These are phyloP conservation scores for Postia placenta DNA, from an alignment of 768 basidiomycete genomes.

Conservation along the genomic window DNA sequence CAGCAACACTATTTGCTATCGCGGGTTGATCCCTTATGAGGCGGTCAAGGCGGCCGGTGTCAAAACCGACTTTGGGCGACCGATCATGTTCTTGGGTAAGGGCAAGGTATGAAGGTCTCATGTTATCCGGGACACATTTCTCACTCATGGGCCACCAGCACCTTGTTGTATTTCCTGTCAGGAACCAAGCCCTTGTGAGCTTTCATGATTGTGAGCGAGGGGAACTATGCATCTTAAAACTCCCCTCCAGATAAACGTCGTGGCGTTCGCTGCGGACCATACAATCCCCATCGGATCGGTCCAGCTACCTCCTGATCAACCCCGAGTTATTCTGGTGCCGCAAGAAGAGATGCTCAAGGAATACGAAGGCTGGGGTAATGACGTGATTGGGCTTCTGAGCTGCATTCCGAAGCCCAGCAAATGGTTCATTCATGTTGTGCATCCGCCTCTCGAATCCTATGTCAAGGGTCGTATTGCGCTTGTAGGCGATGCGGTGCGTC, in stretches of 20 bases:
- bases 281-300: constrained; percentile 16
- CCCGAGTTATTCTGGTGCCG: constrained; percentile 37
- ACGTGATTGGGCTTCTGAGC: constrained; percentile 34
- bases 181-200: constrained; percentile 33
- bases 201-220: not conserved
- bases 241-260: constrained; percentile 35
- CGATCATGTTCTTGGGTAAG: constrained; percentile 38
- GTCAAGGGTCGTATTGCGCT: constrained; percentile 41
- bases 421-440: constrained; percentile 46
- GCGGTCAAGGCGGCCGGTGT: constrained; percentile 37
- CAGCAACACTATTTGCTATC: constrained; percentile 43
- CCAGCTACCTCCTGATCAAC: constrained; percentile 3
- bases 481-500: constrained; percentile 41
- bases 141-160: constrained; percentile 31
- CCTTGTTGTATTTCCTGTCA: constrained; percentile 46
- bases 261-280: constrained; percentile 33
- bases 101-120: constrained; percentile 20
- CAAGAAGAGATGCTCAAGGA: constrained; percentile 37
- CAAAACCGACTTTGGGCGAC: constrained; percentile 31
- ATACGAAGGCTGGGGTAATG: constrained; percentile 41
- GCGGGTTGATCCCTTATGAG: constrained; percentile 38
- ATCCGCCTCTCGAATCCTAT: constrained; percentile 39
- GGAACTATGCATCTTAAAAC: not conserved
- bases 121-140: not conserved
- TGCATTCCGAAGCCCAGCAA: constrained; percentile 40